Percentiles rank a stretch among this genome's conserved stretches.
phyloP scores from a whole-genome alignment of 257 asterid genomes.

The Nicotiana tomentosiformis region DNA sequence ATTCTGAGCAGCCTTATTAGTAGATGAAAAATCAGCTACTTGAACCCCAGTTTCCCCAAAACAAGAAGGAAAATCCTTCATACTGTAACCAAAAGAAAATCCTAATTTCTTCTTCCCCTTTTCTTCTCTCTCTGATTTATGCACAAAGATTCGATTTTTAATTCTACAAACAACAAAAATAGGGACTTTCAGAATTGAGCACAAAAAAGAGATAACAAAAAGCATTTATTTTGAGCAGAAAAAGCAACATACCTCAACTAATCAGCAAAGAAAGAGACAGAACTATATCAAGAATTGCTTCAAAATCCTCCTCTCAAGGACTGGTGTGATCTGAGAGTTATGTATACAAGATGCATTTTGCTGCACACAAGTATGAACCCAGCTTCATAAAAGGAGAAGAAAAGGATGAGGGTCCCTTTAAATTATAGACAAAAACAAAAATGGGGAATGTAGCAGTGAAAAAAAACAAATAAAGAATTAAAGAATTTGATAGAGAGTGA shows the following conservation, averaged over 20 bases:
- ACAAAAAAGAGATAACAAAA: not conserved
- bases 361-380: slow-evolving; percentile 32
- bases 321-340: slow-evolving; percentile 24
- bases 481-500: slow-evolving; percentile 24
- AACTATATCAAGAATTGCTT: slow-evolving; percentile 18
- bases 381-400: slow-evolving; percentile 8
- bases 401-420: slow-evolving; percentile 26
- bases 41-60: slow-evolving; percentile 56
- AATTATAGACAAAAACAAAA: slow-evolving; percentile 36
- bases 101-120: slow-evolving; percentile 1
- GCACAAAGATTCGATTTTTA: slow-evolving; percentile 13
- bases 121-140: slow-evolving; percentile 3
- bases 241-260: slow-evolving; percentile 29
- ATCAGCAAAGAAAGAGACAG: slow-evolving; percentile 14
- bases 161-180: slow-evolving; percentile 14
- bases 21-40: slow-evolving; percentile 45
- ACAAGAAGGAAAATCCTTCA: slow-evolving; percentile 54
- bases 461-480: not conserved
- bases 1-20: slow-evolving; percentile 34
- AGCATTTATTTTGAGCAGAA: not conserved
- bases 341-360: slow-evolving; percentile 25
- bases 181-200: not conserved
- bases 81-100: slow-evolving; percentile 1
- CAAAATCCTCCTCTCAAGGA: slow-evolving; percentile 7
- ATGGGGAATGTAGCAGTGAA: slow-evolving; percentile 26